A percentile compares a stretch with the other conserved stretches of the same genome.
These are phyloP conservation scores for Fusarium avenaceum DNA, from an alignment of 2,329 filamentous ascomycete genomes.

Conservation along the genomic window DNA sequence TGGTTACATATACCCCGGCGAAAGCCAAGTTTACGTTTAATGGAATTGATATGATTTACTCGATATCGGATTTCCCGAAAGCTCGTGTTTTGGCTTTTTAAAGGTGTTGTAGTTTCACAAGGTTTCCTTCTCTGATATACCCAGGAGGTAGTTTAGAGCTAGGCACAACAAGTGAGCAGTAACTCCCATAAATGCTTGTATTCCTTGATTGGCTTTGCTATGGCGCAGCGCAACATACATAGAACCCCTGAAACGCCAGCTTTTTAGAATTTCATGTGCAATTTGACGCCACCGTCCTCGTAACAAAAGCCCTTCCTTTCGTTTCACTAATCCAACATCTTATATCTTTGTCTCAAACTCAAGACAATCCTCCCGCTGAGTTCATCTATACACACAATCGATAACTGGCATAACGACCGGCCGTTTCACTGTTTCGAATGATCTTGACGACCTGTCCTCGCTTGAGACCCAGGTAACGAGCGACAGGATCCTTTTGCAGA, in stretches of 20 bases:
- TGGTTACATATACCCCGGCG: constrained; percentile 50
- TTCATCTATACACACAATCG: constrained; percentile 71
- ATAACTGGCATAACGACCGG: constrained; percentile 96
- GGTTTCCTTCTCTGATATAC: not conserved
- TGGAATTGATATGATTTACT: constrained; percentile 34
- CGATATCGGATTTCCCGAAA: not conserved
- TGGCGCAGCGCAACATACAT: constrained; percentile 48
- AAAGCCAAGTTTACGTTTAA: constrained; percentile 50
- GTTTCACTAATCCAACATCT: constrained; percentile 31
- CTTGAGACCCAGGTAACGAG: constrained; percentile 89
- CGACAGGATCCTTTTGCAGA: constrained; percentile 90
- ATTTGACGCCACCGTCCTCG: constrained; percentile 49
- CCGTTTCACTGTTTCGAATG: constrained; percentile 94
- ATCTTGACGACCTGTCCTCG: constrained; percentile 98
- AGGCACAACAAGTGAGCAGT: not conserved
- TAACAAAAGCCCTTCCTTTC: constrained; percentile 37
- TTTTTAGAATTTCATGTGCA: constrained; percentile 50
- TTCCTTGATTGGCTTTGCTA: constrained; percentile 47
- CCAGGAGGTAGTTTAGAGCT: not conserved
- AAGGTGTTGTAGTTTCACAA: not conserved
- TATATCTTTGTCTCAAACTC: constrained; percentile 6
- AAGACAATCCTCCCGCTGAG: not conserved
- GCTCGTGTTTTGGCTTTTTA: not conserved
- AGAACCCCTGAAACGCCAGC: constrained; percentile 51
- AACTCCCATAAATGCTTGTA: constrained; percentile 18